Evolutionary conservation across 305 asterid genomes (phyloP), one percentile per base, ranked within the genome.

Genomic region (Fraxinus platypoda): DNA sequence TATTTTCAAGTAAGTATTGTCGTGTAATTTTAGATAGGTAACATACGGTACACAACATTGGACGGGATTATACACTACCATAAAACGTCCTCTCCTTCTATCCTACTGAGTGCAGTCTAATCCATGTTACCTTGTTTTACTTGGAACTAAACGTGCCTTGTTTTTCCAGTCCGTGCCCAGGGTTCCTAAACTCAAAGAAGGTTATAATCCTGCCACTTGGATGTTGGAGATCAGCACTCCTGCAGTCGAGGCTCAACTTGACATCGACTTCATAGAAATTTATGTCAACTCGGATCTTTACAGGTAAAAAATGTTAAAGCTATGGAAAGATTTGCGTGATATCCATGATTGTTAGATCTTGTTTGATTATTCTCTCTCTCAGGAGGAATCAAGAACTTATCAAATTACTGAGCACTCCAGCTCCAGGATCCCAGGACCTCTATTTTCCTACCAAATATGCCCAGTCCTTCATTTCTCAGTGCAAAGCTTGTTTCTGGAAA

Each of bases 161-260:
- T 13, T 57, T 75, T 21, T 68, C 9, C 81, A 86, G 91, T 78
- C 87, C 0, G 59, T 89, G 8, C 79, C 83, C 3, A 91, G 92
- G 21, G 86, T 90, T 72, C 86, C 87, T 9, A 80, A 77, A 70
- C 85, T 87, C 52, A 83, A 62, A 84, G 82, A 90, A 34, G 91
- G 85, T 21, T 82, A 81, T 66, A 89, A 89, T 80, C 92, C 92
- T 0, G 91, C 92, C 21, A 88, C 93, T 46, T 90, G 93, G 93
- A 90, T 90, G 93, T 83, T 88, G 11, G 90, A 90, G 52, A 83
- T 88, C 26, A 90, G 84, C 34, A 82, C 90, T 0, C 23, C 91
- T 13, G 86, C 89, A 9, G 80, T 82, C 21, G 93, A 90, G 80
- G 54, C 83, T 76, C 85, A 81, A 78, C 87, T 88, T 33, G 90